These are phyloP conservation scores for Candida neerlandica DNA, from an alignment of 1,139 yeast species.

Conservation along the genomic window DNA sequence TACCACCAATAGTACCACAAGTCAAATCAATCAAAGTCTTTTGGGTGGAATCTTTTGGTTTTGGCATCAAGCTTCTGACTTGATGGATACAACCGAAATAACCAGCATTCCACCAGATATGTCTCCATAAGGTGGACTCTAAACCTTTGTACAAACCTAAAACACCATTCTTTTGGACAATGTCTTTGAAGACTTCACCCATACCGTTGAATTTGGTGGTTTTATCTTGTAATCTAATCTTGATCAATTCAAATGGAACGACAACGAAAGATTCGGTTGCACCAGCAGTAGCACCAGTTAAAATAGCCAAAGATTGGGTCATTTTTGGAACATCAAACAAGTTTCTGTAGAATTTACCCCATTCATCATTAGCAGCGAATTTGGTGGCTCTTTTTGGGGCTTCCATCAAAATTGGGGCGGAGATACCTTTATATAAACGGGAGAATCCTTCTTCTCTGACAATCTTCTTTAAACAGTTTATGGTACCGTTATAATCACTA, in stretches of 20 bases:
- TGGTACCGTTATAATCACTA: conserved; percentile 75
- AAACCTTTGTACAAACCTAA: conserved; percentile 90
- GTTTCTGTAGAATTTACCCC: conserved; percentile 83
- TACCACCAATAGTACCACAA: conserved; percentile 96
- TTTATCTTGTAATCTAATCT: conserved; percentile 88
- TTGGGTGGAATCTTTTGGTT: conserved; percentile 66
- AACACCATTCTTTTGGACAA: conserved; percentile 73
- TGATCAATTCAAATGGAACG: conserved; percentile 90
- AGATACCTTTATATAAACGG: conserved; percentile 86
- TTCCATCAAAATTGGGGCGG: conserved; percentile 97
- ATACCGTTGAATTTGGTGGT: conserved; percentile 83
- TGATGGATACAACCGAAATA: conserved; percentile 95
- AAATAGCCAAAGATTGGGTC: conserved; percentile 81
- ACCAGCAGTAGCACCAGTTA: conserved; percentile 98
- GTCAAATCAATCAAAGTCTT: conserved; percentile 84
- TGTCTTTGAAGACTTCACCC: conserved; percentile 76
- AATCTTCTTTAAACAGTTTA: conserved; percentile 82
- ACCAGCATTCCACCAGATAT: conserved; percentile 95
- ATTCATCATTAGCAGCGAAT: conserved; percentile 97
- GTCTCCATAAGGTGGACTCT: conserved; percentile 98
- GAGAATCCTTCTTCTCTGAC: conserved; percentile 82
- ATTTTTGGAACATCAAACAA: conserved; percentile 69
- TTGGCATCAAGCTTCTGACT: conserved; percentile 77
- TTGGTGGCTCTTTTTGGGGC: conserved; percentile 99
- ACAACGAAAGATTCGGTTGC: conserved; percentile 95